Conservation (phyloP, 202 grass and related monocot genomes). For the Panicum virgatum region DNA sequence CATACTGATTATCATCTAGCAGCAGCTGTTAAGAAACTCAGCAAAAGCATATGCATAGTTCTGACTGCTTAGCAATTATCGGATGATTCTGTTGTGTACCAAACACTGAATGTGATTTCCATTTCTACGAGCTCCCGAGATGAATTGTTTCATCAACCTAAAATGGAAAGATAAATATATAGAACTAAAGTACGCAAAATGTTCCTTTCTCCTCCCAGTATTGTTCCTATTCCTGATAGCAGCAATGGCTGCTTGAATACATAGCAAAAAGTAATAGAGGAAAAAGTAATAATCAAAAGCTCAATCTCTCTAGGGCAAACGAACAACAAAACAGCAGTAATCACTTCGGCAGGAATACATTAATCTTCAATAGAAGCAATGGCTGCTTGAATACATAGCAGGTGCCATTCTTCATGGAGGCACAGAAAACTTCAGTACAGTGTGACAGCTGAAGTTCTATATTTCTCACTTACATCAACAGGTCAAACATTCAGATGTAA, state of each 20-base stretch:
- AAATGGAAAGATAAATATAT: background rate
- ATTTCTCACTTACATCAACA: background rate
- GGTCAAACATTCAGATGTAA: background rate
- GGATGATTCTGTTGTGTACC: background rate
- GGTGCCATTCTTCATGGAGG: background rate
- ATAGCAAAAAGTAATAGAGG: too few species aligned
- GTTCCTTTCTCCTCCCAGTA: background rate
- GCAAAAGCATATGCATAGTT: background rate
- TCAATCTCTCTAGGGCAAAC: background rate
- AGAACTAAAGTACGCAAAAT: background rate
- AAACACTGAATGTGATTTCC: background rate
- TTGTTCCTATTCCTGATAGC: background rate
- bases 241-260: too few species aligned
- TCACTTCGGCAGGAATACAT: background rate
- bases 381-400: background rate
- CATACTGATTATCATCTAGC: background rate
- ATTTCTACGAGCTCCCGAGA: background rate
- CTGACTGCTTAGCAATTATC: background rate
- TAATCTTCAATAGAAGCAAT: background rate
- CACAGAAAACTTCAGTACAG: background rate
- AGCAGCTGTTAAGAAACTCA: background rate
- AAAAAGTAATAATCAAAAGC: background rate
- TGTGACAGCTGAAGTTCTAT: background rate
- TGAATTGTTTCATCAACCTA: background rate
- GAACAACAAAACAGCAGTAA: background rate